A percentile compares a stretch with the other conserved stretches of the same genome.
Conservation (phyloP, 1,284 basidiomycete genomes). For the Mycosarcoma maydis region DNA sequence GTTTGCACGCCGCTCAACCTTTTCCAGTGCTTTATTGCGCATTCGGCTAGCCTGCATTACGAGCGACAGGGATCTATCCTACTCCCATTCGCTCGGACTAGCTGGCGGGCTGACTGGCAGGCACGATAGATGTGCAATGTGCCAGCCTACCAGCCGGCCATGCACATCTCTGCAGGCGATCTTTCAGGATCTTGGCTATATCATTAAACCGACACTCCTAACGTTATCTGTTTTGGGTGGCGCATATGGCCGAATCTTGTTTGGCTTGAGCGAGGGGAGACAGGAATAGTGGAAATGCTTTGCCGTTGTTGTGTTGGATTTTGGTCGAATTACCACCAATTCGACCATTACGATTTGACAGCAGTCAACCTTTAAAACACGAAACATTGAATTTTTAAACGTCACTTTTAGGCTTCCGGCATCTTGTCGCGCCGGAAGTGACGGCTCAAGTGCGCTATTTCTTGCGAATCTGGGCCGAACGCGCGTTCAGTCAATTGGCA, state of each 20-base stretch:
- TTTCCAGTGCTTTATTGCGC: no score
- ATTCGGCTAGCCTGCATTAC: no score
- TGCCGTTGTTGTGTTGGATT: no score
- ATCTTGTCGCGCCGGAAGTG: slow-evolving; percentile 20
- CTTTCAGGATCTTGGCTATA: no score
- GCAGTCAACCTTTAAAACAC: no score
- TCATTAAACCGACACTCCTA: neutral
- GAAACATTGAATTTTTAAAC: no score
- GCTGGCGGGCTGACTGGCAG: neutral
- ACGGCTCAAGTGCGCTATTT: slow-evolving; percentile 8
- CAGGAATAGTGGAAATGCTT: neutral
- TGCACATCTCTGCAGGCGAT: neutral
- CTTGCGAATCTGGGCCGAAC: neutral
- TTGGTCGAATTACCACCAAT: neutral
- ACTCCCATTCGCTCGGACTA: no score
- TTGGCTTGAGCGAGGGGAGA: slow-evolving; percentile 15
- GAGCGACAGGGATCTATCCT: no score
- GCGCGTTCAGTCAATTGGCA: neutral
- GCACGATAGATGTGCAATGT: no score
- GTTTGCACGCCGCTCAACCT: no score
- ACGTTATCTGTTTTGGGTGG: slow-evolving; percentile 4
- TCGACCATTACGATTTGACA: no score
- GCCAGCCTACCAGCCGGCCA: neutral
- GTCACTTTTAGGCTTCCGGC: no score
- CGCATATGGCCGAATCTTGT: neutral